These are phyloP conservation scores for Hymenotorrendiella dingleyae DNA, from an alignment of 2,329 filamentous ascomycete species.

Conservation along the genomic window DNA sequence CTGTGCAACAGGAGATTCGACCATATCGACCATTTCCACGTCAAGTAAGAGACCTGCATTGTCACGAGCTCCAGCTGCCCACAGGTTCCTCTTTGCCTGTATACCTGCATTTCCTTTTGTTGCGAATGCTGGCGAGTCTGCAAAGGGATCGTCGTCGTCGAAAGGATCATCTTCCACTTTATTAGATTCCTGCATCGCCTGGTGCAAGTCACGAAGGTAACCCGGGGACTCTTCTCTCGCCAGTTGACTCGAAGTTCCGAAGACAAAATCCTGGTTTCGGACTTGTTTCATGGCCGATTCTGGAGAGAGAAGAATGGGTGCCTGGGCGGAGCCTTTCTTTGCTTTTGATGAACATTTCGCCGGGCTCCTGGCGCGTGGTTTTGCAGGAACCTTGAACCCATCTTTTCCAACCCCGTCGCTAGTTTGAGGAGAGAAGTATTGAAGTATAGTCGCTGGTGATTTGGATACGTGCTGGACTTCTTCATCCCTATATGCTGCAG, in stretches of 20 bases:
- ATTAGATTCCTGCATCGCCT: constrained; percentile 56
- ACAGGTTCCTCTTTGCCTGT: constrained; percentile 47
- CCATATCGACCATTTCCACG: constrained; percentile 48
- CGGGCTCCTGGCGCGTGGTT: constrained; percentile 21
- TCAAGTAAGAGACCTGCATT: constrained; percentile 58
- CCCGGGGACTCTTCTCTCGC: constrained; percentile 66
- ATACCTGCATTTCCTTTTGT: constrained; percentile 1
- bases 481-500: constrained; percentile 55
- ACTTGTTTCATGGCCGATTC: constrained; percentile 60
- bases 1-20: constrained; percentile 30
- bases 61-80: constrained; percentile 66
- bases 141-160: constrained; percentile 25
- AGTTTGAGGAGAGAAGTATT: constrained; percentile 36
- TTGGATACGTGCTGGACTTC: constrained; percentile 26
- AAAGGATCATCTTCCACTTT: constrained; percentile 35
- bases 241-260: constrained; percentile 81
- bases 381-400: constrained; percentile 21
- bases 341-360: constrained; percentile 32
- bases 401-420: constrained; percentile 7
- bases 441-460: constrained; percentile 37
- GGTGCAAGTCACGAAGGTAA: constrained; percentile 55
- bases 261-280: constrained; percentile 68
- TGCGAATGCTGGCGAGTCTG: constrained; percentile 9
- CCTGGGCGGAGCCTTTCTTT: constrained; percentile 33
- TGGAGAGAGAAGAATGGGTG: constrained; percentile 59